A percentile compares a stretch with the other conserved stretches of the same genome.
Evolutionary conservation across 1,139 yeast genomes (phyloP).

Genomic region (Nakaseomyces uthaithaninus): DNA sequence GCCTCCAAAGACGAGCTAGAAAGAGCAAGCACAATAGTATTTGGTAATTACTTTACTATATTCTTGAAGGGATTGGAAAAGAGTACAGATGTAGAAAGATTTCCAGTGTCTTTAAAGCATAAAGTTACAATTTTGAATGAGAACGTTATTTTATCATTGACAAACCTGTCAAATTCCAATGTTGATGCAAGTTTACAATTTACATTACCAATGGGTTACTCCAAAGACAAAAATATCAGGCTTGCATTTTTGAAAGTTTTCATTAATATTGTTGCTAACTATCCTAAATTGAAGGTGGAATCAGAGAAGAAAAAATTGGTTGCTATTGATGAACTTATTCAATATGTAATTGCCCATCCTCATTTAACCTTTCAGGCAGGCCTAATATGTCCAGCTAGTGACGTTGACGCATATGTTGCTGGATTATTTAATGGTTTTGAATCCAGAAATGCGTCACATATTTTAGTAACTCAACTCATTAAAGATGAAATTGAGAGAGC

Average conservation of each 20-base stretch:
- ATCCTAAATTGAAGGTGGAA: conserved; percentile 24
- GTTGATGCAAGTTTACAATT: conserved; percentile 70
- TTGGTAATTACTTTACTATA: conserved; percentile 64
- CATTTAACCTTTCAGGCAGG: conserved; percentile 35
- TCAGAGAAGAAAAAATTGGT: conserved; percentile 30
- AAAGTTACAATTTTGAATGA: conserved; percentile 52
- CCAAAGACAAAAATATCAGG: conserved; percentile 55
- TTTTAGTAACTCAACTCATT: conserved; percentile 50
- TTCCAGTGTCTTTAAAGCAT: conserved; percentile 37
- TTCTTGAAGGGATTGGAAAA: conserved; percentile 65
- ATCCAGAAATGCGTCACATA: conserved; percentile 44
- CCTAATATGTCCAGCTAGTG: conserved; percentile 50
- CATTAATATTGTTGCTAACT: conserved; percentile 51
- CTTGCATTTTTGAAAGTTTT: conserved; percentile 71
- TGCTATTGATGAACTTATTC: conserved; percentile 23
- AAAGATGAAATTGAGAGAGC: conserved; percentile 57
- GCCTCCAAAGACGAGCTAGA: conserved; percentile 47
- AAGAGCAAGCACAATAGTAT: conserved; percentile 54
- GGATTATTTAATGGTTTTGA: conserved; percentile 55
- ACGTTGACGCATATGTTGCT: conserved; percentile 64
- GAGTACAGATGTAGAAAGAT: conserved; percentile 35
- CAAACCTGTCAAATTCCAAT: conserved; percentile 65
- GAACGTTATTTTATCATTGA: conserved; percentile 58
- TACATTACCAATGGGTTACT: conserved; percentile 73
- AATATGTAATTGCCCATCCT: conserved; percentile 25